phyloP scores from a whole-genome alignment of 2,329 filamentous ascomycete genomes.

The Nigrograna mackinnonii region DNA sequence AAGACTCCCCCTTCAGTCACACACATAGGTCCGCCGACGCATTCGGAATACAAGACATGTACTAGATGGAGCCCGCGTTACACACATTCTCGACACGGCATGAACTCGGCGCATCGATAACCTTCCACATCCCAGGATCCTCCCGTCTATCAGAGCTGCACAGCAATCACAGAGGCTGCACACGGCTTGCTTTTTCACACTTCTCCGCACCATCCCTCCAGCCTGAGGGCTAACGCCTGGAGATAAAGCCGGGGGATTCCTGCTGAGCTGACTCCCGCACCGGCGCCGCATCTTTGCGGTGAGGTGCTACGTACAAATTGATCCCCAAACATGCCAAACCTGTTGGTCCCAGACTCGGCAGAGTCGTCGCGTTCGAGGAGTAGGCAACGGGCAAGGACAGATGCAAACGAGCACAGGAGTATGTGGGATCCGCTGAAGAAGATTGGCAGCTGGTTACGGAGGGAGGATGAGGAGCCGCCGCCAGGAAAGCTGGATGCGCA shows the following conservation, averaged over 20 bases:
- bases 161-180: constrained; percentile 1
- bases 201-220: not conserved
- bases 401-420: constrained; percentile 35
- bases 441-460: constrained; percentile 45
- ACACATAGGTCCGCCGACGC: constrained; percentile 1
- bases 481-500: constrained; percentile 8
- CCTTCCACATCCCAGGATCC: constrained; percentile 16
- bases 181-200: constrained; percentile 12
- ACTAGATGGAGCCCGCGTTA: constrained; percentile 31
- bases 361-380: constrained; percentile 30
- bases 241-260: constrained; percentile 16
- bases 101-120: constrained; percentile 35
- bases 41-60: constrained; percentile 11
- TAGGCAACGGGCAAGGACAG: constrained; percentile 36
- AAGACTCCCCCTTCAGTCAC: not conserved
- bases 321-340: constrained; percentile 26
- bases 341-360: constrained; percentile 26
- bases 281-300: constrained; percentile 20
- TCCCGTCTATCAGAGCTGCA: constrained; percentile 15
- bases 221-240: not conserved
- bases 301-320: constrained; percentile 14
- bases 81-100: constrained; percentile 33
- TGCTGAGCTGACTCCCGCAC: constrained; percentile 17
- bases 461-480: constrained; percentile 38
- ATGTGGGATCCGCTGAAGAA: constrained; percentile 43